These are phyloP conservation scores for Raphanus sativus DNA, from an alignment of 345 rosid genomes.

Conservation along the genomic window DNA sequence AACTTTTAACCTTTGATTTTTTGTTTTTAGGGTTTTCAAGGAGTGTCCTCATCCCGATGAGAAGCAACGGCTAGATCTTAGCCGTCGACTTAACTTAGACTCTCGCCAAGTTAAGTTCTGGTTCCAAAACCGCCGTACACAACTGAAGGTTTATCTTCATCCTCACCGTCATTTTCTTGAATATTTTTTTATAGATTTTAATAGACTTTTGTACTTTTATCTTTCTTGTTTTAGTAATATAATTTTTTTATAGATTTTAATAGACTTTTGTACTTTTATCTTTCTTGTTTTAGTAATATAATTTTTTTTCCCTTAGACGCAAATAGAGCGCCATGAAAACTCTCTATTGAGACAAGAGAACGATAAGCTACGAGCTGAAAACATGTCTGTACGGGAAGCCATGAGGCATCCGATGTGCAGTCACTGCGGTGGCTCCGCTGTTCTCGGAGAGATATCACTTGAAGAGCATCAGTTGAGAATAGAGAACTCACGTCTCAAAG, in stretches of 20 bases:
- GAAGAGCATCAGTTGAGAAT: conserved; percentile 88
- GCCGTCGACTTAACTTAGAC: conserved; percentile 70
- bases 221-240: not conserved
- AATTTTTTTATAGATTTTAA: not conserved
- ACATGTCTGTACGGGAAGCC: conserved; percentile 81
- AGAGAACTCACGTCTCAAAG: conserved; percentile 81
- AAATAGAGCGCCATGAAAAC: conserved; percentile 93
- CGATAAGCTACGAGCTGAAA: conserved; percentile 87
- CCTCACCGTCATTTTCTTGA: not conserved
- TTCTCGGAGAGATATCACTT: conserved; percentile 70
- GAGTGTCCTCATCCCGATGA: conserved; percentile 94
- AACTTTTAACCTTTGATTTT: not conserved
- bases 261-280: not conserved
- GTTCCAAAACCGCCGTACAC: conserved; percentile 92
- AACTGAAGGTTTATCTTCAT: conserved; percentile 63
- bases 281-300: not conserved
- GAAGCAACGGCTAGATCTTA: conserved; percentile 77
- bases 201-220: not conserved
- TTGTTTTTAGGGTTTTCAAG: conserved; percentile 51
- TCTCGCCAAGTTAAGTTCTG: conserved; percentile 89
- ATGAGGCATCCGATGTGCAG: conserved; percentile 84
- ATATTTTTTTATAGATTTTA: not conserved
- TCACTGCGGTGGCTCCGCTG: conserved; percentile 90
- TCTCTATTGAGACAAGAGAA: conserved; percentile 78
- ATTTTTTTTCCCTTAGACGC: conserved; percentile 50